A percentile compares a stretch with the other conserved stretches of the same genome.
These are phyloP conservation scores for Hansenula sp. DNA, from an alignment of 1,139 yeast genomes.

Conservation along the genomic window DNA sequence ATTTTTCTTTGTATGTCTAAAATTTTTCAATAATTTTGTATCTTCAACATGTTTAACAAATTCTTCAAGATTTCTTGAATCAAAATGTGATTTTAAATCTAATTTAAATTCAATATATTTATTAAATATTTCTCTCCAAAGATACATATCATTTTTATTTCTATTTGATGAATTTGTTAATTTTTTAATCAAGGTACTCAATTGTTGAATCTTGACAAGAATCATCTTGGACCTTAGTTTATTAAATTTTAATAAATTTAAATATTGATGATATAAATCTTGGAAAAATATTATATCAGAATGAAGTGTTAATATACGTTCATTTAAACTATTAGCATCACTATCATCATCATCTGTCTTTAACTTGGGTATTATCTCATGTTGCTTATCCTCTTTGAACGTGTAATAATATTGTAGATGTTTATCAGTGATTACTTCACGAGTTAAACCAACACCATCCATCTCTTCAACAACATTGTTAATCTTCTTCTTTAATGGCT, in stretches of 20 bases:
- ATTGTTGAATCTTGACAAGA: slow-evolving; percentile 34
- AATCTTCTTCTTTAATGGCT: slow-evolving; percentile 62
- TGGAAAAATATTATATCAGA: slow-evolving; percentile 18
- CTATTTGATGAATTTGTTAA: slow-evolving; percentile 40
- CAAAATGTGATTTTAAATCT: slow-evolving; percentile 54
- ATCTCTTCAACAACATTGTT: slow-evolving; percentile 59
- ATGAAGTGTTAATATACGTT: slow-evolving; percentile 4
- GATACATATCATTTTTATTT: slow-evolving; percentile 52
- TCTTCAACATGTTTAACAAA: slow-evolving; percentile 43
- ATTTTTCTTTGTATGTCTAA: slow-evolving; percentile 44
- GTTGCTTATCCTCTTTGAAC: slow-evolving; percentile 18
- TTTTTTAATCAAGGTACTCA: slow-evolving; percentile 57
- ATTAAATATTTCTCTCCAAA: slow-evolving; percentile 69
- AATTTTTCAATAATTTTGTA: slow-evolving; percentile 36
- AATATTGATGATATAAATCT: slow-evolving; percentile 16
- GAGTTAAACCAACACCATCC: slow-evolving; percentile 43
- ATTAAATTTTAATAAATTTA: slow-evolving; percentile 11
- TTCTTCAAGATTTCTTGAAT: slow-evolving; percentile 29
- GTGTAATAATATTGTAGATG: slow-evolving; percentile 31
- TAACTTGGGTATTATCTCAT: slow-evolving; percentile 30
- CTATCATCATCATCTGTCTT: slow-evolving; percentile 30
- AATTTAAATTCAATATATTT: slow-evolving; percentile 64
- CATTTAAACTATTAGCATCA: slow-evolving; percentile 6
- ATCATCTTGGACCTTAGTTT: slow-evolving; percentile 10
- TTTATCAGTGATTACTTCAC: slow-evolving; percentile 37